These are phyloP conservation scores for Ceratobasidium sp. DNA, from an alignment of 1,284 basidiomycete genomes.

Conservation along the genomic window DNA sequence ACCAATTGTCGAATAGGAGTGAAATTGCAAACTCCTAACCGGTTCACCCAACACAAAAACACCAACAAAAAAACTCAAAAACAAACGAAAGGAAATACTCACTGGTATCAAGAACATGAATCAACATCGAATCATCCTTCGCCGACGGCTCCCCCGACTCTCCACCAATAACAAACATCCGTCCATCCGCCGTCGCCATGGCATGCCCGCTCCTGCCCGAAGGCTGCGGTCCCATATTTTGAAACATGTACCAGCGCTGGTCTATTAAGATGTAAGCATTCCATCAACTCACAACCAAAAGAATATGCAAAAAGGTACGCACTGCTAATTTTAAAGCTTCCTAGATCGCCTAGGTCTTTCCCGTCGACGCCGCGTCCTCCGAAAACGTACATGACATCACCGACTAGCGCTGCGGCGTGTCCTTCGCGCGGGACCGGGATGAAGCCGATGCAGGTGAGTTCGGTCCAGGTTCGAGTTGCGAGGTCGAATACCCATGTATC, in stretches of 20 bases:
- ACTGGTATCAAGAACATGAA: constrained; percentile 96
- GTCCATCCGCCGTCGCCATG: constrained; percentile 90
- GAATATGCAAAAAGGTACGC: constrained; percentile 56
- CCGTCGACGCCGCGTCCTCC: constrained; percentile 98
- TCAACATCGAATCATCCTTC: constrained; percentile 81
- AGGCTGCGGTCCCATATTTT: constrained; percentile 98
- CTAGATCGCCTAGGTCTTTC: constrained; percentile 94
- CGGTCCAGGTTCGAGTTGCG: constrained; percentile 86
- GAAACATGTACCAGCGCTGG: constrained; percentile 98
- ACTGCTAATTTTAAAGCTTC: constrained; percentile 98
- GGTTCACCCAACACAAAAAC: not conserved
- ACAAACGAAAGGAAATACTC: constrained; percentile 57
- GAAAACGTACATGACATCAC: constrained; percentile 98
- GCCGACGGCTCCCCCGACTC: constrained; percentile 84
- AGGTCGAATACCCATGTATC: constrained; percentile 98
- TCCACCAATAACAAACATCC: constrained; percentile 94
- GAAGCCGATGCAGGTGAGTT: constrained; percentile 96
- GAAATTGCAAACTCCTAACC: not conserved
- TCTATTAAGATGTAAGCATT: constrained; percentile 59
- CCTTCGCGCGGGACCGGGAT: constrained; percentile 97
- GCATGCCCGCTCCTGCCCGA: constrained; percentile 93
- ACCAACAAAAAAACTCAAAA: not conserved
- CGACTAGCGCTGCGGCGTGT: constrained; percentile 95
- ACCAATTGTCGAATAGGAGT: not conserved
- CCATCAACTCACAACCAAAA: not conserved